Evolutionary conservation across 164 flowering plant genomes (phyloP).

Genomic region (Echeveria elegans): DNA sequence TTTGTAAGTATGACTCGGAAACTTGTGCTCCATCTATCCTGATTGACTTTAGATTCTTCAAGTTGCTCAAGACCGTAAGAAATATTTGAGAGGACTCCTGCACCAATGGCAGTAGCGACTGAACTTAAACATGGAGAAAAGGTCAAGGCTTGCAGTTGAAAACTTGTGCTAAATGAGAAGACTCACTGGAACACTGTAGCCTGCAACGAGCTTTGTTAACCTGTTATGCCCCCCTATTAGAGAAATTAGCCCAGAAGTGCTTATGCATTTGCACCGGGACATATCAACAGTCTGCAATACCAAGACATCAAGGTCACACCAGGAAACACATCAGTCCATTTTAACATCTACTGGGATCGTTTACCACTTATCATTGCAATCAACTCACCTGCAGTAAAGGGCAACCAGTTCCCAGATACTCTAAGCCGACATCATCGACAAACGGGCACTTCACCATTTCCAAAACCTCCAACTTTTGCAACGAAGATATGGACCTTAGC

Average conservation of each 20-base stretch:
- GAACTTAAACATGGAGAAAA: neutral
- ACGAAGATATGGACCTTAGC: constrained; percentile 24
- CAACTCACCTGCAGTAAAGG: constrained; percentile 32
- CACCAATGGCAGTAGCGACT: constrained; percentile 1
- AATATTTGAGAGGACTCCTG: constrained; percentile 38
- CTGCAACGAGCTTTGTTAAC: constrained; percentile 38
- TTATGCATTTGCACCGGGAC: constrained; percentile 49
- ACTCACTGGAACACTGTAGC: constrained; percentile 49
- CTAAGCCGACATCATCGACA: constrained; percentile 32
- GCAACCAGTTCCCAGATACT: constrained; percentile 29
- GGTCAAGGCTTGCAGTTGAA: neutral
- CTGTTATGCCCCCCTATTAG: constrained; percentile 32
- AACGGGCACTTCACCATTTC: constrained; percentile 31
- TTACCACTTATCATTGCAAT: neutral
- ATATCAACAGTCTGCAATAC: constrained; percentile 43
- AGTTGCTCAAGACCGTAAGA: constrained; percentile 26
- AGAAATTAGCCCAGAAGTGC: constrained; percentile 31
- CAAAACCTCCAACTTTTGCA: constrained; percentile 31
- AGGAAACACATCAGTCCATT: neutral
- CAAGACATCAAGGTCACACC: neutral
- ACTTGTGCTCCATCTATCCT: constrained; percentile 45
- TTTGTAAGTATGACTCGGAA: constrained; percentile 21
- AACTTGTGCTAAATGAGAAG: neutral
- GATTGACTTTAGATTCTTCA: constrained; percentile 32
- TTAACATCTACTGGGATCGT: neutral